Percentiles rank a stretch among this genome's conserved stretches.
Conservation (phyloP, 1,284 basidiomycete species). For the Golubevia sp. region DNA sequence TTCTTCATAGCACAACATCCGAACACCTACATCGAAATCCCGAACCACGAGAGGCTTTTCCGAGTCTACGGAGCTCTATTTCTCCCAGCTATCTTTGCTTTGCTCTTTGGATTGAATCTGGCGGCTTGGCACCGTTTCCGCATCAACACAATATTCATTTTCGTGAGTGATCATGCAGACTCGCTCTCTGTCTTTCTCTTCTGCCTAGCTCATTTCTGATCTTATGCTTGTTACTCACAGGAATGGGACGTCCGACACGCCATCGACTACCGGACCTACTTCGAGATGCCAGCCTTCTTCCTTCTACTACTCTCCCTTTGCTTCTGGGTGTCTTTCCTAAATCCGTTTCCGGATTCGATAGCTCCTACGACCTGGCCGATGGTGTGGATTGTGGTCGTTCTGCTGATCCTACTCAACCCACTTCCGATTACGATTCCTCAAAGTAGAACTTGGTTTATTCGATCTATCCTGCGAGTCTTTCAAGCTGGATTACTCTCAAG, state of each 20-base stretch:
- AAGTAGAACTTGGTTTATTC: conserved; percentile 80
- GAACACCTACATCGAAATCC: conserved; percentile 69
- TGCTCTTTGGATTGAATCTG: conserved; percentile 79
- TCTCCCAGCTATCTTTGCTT: conserved; percentile 76
- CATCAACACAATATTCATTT: conserved; percentile 91
- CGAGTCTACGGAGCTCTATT: conserved; percentile 79
- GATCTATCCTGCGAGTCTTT: conserved; percentile 67
- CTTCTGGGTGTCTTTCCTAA: conserved; percentile 82
- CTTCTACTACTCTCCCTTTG: conserved; percentile 77
- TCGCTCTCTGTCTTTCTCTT: not conserved
- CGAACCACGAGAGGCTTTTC: conserved; percentile 75
- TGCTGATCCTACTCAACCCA: conserved; percentile 75
- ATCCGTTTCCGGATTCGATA: conserved; percentile 45
- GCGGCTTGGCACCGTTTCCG: conserved; percentile 75
- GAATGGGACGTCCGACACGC: conserved; percentile 71
- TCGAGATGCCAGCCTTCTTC: conserved; percentile 79
- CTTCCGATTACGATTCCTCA: conserved; percentile 71
- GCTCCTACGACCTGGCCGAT: conserved; percentile 72
- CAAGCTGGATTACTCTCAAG: conserved; percentile 70
- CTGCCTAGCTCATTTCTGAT: not conserved
- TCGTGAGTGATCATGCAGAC: conserved; percentile 65
- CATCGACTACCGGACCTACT: conserved; percentile 79
- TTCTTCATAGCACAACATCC: conserved; percentile 68
- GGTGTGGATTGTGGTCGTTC: conserved; percentile 75
- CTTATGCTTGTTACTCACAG: not conserved